These are phyloP conservation scores for Mycena sp. DNA, from an alignment of 1,284 basidiomycete species.

Conservation along the genomic window DNA sequence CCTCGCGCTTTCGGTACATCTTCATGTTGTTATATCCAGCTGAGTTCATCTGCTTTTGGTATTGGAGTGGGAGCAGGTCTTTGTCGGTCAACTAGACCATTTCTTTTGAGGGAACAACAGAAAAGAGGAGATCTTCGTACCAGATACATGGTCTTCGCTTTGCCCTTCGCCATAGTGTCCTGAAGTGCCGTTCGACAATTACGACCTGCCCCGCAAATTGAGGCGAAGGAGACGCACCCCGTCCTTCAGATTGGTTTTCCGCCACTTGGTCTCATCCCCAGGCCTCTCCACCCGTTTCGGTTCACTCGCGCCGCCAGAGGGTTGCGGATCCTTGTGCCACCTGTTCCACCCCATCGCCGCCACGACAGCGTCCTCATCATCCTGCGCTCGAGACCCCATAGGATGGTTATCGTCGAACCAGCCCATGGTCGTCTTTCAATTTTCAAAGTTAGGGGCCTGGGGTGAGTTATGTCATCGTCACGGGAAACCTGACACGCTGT, in stretches of 20 bases:
- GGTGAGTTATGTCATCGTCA: no score
- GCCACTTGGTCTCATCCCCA: constrained; percentile 24
- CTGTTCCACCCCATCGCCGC: constrained; percentile 22
- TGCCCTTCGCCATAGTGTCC: constrained; percentile 24
- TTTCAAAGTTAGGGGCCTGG: no score
- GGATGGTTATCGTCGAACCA: constrained; percentile 27
- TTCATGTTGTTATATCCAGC: constrained; percentile 29
- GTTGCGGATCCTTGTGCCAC: constrained; percentile 22
- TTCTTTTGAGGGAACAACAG: background rate
- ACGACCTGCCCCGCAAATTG: no score
- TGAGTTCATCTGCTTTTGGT: constrained; percentile 27
- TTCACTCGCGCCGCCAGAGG: constrained; percentile 6
- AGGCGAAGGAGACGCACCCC: constrained; percentile 1
- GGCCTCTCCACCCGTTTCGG: constrained; percentile 17
- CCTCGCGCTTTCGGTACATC: constrained; percentile 31
- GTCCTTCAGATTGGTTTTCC: constrained; percentile 16
- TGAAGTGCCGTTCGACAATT: background rate
- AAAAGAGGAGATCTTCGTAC: background rate
- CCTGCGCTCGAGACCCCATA: constrained; percentile 18
- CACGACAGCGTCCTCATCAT: constrained; percentile 16
- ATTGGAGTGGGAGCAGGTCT: constrained; percentile 30
- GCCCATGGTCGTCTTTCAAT: constrained; percentile 15
- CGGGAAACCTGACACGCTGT: no score
- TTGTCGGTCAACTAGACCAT: constrained; percentile 29
- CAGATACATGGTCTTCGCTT: constrained; percentile 22